phyloP scores from a whole-genome alignment of 1,284 basidiomycete genomes.

The Microbotryum scabiosae region DNA sequence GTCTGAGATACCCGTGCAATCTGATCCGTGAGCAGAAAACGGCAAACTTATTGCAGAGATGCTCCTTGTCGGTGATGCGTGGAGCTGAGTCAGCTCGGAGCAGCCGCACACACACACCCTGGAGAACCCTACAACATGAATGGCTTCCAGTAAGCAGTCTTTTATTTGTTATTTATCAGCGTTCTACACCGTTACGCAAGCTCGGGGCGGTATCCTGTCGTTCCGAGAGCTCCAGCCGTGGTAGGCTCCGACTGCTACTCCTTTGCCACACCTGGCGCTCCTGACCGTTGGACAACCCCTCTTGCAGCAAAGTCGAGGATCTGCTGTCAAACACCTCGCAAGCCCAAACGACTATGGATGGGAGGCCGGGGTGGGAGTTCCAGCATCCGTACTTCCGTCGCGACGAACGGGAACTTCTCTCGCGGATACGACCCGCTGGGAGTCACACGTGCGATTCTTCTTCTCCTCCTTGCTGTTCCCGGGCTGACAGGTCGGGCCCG shows the following conservation, averaged over 20 bases:
- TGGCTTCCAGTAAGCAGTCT: slow-evolving; percentile 39
- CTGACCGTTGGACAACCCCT: background rate
- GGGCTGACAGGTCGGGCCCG: too few species aligned
- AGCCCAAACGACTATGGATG: slow-evolving; percentile 30
- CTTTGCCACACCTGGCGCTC: background rate
- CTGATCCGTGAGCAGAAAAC: too few species aligned
- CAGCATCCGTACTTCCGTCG: slow-evolving; percentile 42
- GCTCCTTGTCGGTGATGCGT: too few species aligned
- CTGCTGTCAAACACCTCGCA: slow-evolving; percentile 36
- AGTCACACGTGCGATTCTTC: too few species aligned
- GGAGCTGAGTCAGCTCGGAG: too few species aligned
- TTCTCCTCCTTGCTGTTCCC: too few species aligned
- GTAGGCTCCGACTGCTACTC: background rate
- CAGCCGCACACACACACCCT: too few species aligned
- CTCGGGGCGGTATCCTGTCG: too few species aligned
- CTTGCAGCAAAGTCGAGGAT: slow-evolving; percentile 38
- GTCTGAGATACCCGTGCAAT: too few species aligned
- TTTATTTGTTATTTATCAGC: background rate
- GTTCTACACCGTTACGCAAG: too few species aligned
- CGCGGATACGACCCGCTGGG: slow-evolving; percentile 30
- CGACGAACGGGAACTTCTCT: slow-evolving; percentile 41
- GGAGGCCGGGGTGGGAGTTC: slow-evolving; percentile 42
- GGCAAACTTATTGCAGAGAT: too few species aligned
- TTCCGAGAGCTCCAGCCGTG: too few species aligned
- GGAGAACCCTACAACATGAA: slow-evolving; percentile 7